These are phyloP conservation scores for Naganishia albida DNA, from an alignment of 1,284 basidiomycete species.

Conservation along the genomic window DNA sequence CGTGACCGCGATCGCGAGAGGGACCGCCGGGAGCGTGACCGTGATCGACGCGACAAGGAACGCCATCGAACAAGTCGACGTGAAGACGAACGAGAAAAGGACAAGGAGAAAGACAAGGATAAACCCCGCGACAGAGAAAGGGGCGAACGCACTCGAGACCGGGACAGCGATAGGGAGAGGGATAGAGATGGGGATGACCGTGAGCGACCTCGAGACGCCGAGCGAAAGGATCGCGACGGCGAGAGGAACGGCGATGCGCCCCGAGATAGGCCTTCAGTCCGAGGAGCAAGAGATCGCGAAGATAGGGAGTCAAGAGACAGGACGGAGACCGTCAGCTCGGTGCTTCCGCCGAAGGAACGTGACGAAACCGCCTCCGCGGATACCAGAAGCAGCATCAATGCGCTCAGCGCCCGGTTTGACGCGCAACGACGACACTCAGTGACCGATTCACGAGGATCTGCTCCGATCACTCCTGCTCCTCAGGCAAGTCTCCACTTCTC, in stretches of 20 bases:
- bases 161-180: constrained; percentile 10
- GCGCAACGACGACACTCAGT: constrained; percentile 12
- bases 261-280: constrained; percentile 5
- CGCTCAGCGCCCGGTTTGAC: constrained; percentile 19
- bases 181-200: background rate
- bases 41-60: constrained; percentile 30
- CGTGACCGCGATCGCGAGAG: constrained; percentile 13
- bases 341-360: background rate
- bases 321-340: background rate
- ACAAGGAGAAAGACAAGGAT: constrained; percentile 11
- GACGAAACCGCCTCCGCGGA: constrained; percentile 1
- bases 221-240: constrained; percentile 7
- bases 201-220: constrained; percentile 10
- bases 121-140: constrained; percentile 14
- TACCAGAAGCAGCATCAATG: constrained; percentile 15
- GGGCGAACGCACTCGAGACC: background rate
- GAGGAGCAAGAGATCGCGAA: constrained; percentile 1
- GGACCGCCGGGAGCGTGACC: constrained; percentile 22
- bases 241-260: background rate
- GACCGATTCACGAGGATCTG: constrained; percentile 6
- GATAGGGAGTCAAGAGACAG: constrained; percentile 2
- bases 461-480: too few species aligned
- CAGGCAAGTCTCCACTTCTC: too few species aligned
- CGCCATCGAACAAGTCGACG: constrained; percentile 10
- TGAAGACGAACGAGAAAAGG: constrained; percentile 15